phyloP scores from a whole-genome alignment of 306 rosid species.

The Cicer chorassanicum region DNA sequence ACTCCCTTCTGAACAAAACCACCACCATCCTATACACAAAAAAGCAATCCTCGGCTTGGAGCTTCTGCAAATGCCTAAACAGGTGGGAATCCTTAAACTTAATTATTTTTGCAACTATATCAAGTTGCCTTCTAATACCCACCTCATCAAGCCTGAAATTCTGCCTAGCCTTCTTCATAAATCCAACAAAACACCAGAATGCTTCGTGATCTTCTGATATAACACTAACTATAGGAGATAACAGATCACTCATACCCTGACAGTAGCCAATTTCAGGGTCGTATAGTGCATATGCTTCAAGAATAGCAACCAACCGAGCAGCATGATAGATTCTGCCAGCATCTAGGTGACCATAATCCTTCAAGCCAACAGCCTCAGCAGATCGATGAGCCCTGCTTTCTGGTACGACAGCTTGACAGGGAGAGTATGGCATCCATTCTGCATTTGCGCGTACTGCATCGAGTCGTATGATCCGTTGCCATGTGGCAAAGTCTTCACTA shows the following conservation, averaged over 20 bases:
- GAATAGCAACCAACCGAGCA: conserved; percentile 90
- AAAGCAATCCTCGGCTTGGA: conserved; percentile 97
- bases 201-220: conserved; percentile 92
- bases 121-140: conserved; percentile 93
- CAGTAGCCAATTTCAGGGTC: conserved; percentile 99
- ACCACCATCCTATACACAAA: conserved; percentile 99
- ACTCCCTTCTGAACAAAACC: conserved; percentile 93
- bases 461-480: conserved; percentile 97
- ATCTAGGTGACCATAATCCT: conserved; percentile 89
- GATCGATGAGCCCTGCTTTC: conserved; percentile 68
- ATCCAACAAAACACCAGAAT: conserved; percentile 99
- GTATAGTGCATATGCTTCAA: conserved; percentile 93
- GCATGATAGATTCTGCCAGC: conserved; percentile 88
- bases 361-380: conserved; percentile 94
- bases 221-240: conserved; percentile 87
- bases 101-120: conserved; percentile 81
- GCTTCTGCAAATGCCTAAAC: conserved; percentile 92
- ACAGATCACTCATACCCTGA: conserved; percentile 99
- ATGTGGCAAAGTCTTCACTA: conserved; percentile 83
- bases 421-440: conserved; percentile 82
- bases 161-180: conserved; percentile 98
- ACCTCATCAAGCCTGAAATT: conserved; percentile 98
- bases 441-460: conserved; percentile 93
- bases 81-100: conserved; percentile 86
- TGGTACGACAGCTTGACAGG: conserved; percentile 68